Conservation (phyloP, 495 filamentous ascomycete species). For the Trichoderma reesei region DNA sequence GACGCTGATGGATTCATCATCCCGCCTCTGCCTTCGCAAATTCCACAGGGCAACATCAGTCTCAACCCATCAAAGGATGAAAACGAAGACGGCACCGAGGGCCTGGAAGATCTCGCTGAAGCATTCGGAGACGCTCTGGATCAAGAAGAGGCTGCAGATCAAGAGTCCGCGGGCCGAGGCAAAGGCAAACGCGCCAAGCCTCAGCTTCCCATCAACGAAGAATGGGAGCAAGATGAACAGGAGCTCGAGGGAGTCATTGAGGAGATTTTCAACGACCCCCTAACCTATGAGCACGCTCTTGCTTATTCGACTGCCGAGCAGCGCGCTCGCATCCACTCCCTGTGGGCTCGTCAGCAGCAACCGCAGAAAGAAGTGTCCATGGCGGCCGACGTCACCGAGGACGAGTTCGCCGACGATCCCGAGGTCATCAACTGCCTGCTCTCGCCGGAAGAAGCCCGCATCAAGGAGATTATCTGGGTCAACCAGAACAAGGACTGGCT, state of each 20-base stretch:
- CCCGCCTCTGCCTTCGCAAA: constrained; percentile 22
- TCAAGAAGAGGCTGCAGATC: constrained; percentile 13
- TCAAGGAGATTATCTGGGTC: constrained; percentile 89
- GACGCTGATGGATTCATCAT: constrained; percentile 49
- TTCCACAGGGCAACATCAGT: not conserved
- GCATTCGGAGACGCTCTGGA: constrained; percentile 30
- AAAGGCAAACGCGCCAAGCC: constrained; percentile 15
- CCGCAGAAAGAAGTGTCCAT: constrained; percentile 27
- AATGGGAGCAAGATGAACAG: constrained; percentile 40
- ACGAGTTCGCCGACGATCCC: constrained; percentile 78
- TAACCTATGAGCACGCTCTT: constrained; percentile 34
- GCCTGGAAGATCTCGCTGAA: constrained; percentile 22
- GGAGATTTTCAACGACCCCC: constrained; percentile 37
- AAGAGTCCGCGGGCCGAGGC: not conserved
- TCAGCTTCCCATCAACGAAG: constrained; percentile 29
- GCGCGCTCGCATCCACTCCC: constrained; percentile 26
- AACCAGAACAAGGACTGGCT: constrained; percentile 87
- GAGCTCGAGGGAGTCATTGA: constrained; percentile 41
- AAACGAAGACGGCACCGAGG: constrained; percentile 9
- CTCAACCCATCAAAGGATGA: not conserved
- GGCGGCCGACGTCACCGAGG: constrained; percentile 52
- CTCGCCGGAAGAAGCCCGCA: constrained; percentile 52
- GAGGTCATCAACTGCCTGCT: constrained; percentile 74
- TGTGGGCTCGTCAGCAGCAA: constrained; percentile 20
- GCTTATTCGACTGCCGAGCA: constrained; percentile 32